Percentiles rank a stretch among this genome's conserved stretches.
Conservation (phyloP, 768 basidiomycete genomes). For the Trametes sanguinea region DNA sequence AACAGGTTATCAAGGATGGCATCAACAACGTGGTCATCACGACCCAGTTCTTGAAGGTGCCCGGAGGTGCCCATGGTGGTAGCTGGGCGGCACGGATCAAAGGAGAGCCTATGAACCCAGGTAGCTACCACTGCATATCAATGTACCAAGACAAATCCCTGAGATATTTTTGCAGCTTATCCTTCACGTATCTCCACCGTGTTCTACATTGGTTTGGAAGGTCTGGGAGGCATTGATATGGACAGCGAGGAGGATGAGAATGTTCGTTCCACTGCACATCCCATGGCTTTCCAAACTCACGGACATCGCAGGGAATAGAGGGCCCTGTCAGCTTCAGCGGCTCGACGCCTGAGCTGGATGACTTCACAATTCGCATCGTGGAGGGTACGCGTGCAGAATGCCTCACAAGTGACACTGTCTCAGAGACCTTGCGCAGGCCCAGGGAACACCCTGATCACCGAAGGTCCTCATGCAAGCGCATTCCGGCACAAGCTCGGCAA, state of each 20-base stretch:
- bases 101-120: conserved; percentile 70
- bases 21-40: conserved; percentile 84
- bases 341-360: conserved; percentile 74
- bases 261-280: conserved; percentile 44
- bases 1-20: conserved; percentile 80
- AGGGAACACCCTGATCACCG: conserved; percentile 52
- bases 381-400: conserved; percentile 54
- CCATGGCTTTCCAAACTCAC: conserved; percentile 11
- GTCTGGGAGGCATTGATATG: conserved; percentile 79
- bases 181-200: conserved; percentile 74
- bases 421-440: conserved; percentile 40
- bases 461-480: conserved; percentile 55
- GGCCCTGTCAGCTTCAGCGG: conserved; percentile 74
- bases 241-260: conserved; percentile 75
- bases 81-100: conserved; percentile 88
- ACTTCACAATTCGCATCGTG: conserved; percentile 76
- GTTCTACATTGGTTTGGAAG: conserved; percentile 88
- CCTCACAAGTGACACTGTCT: background rate
- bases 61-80: conserved; percentile 79
- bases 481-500: conserved; percentile 68
- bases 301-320: conserved; percentile 62
- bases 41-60: conserved; percentile 84
- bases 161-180: conserved; percentile 38
- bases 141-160: background rate
- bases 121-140: conserved; percentile 38